Base-by-base conservation (phyloP, 805 yeast species). In the Teunomyces pallodes region DNA sequence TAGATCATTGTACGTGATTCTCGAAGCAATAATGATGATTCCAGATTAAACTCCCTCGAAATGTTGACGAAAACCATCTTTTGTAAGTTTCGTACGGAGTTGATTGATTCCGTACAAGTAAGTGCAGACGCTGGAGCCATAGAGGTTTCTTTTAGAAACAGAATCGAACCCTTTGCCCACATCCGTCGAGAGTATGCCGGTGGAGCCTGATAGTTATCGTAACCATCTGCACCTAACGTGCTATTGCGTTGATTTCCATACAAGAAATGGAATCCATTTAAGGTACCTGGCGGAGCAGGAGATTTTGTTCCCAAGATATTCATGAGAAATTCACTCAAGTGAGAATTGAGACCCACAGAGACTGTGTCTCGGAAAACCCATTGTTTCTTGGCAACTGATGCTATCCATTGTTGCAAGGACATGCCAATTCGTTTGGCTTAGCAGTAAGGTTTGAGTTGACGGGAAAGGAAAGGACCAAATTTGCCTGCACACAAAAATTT, bases 181-280 rank as follows among this genome's bases (percentile, higher is more conserved):
- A 91, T 76, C 20, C 97, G 70, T 51, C 92, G 66, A 29, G 64
- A 67, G 56, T 77, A 86, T 16, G 66, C 46, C 2, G 35, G 17
- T 0, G 95, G 96, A 0, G 90, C 81, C 59, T 87, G 94, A 55
- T 86, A 81, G 41, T 83, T 75, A 54, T 87, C 95, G 65, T 89
- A 90, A 0, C 97, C 96, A 64, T 90, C 97, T 1, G 55, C 42
- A 2, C 86, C 83, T 14, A 89, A 60, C 2, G 65, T 64, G 0
- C 54, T 42, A 32, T 79, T 73, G 3, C 70, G 56, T 20, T 89
- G 90, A 56, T 85, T 86, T 64, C 82, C 82, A 60, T 76, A 89
- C 1, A 86, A 61, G 45, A 90, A 74, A 50, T 86, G 90, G 51
- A 80, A 83, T 1, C 92, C 94, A 13, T 40, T 31, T 38, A 41